Evolutionary conservation across 441 rosid genomes (phyloP).

Genomic region (Kokia cookei): DNA sequence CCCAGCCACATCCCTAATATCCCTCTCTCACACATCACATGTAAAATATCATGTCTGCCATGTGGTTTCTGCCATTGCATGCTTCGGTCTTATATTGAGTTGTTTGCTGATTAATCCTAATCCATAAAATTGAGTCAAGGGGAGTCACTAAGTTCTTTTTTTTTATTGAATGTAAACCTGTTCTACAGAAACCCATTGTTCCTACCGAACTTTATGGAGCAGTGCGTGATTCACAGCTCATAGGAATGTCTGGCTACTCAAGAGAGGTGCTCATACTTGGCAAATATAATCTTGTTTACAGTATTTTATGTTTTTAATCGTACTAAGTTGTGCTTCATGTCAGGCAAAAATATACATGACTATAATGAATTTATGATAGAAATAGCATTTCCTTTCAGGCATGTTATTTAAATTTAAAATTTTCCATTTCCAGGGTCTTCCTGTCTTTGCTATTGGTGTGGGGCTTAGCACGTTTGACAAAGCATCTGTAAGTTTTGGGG

Average conservation of each 20-base stretch:
- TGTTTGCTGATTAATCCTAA: neutral
- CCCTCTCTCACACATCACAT: neutral
- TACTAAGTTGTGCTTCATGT: neutral
- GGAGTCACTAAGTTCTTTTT: neutral
- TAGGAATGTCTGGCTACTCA: constrained; percentile 93
- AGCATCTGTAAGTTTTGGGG: constrained; percentile 74
- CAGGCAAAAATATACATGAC: neutral
- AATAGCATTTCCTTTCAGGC: neutral
- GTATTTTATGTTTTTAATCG: neutral
- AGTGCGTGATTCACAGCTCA: constrained; percentile 82
- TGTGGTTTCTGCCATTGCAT: neutral
- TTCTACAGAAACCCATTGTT: constrained; percentile 72
- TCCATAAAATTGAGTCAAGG: neutral
- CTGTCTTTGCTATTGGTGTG: constrained; percentile 75
- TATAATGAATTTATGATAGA: constrained; percentile 2
- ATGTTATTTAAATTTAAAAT: constrained; percentile 1
- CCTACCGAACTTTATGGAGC: constrained; percentile 65
- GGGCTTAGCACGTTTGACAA: constrained; percentile 89
- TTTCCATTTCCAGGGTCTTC: constrained; percentile 65
- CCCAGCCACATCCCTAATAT: neutral
- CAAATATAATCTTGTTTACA: neutral
- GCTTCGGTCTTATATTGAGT: neutral
- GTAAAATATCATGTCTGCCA: neutral
- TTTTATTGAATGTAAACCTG: constrained; percentile 7
- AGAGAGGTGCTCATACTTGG: constrained; percentile 58